A percentile compares a stretch with the other conserved stretches of the same genome.
These are phyloP conservation scores for Corynespora cassiicola DNA, from an alignment of 2,329 filamentous ascomycete genomes.

Conservation along the genomic window DNA sequence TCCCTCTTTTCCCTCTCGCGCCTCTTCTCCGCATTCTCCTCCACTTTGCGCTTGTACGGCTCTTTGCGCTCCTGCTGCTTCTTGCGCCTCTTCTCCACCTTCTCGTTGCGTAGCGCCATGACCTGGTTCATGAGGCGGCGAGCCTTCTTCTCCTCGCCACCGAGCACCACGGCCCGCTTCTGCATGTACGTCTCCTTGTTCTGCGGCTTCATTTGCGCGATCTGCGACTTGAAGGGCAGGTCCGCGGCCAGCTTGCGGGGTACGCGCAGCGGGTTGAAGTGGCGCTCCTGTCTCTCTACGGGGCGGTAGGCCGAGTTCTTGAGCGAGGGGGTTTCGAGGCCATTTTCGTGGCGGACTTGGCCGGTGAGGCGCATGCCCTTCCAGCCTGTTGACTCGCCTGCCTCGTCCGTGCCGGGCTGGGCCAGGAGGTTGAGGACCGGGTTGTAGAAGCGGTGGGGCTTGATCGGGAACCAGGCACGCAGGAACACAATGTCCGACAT, in stretches of 20 bases:
- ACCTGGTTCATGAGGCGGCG: conserved; percentile 92
- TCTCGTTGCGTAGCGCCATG: conserved; percentile 87
- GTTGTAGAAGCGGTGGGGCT: conserved; percentile 96
- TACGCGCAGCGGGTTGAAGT: conserved; percentile 71
- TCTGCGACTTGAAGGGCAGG: conserved; percentile 92
- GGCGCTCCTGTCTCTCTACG: conserved; percentile 58
- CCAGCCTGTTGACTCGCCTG: conserved; percentile 64
- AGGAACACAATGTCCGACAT: conserved; percentile 97
- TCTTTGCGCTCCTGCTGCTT: conserved; percentile 89
- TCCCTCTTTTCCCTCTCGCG: conserved; percentile 87
- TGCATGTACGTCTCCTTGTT: conserved; percentile 87
- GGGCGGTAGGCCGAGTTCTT: conserved; percentile 85
- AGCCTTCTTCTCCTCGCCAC: conserved; percentile 84
- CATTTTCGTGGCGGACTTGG: conserved; percentile 80
- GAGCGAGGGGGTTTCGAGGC: conserved; percentile 76
- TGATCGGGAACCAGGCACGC: conserved; percentile 94
- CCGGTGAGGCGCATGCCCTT: conserved; percentile 93
- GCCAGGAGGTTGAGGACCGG: conserved; percentile 91
- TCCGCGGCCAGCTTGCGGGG: conserved; percentile 80
- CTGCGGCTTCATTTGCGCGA: conserved; percentile 80
- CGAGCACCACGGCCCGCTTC: conserved; percentile 91
- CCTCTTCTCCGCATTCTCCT: conserved; percentile 83
- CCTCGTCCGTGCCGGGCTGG: conserved; percentile 38
- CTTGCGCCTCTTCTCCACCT: conserved; percentile 78
- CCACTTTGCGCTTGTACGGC: conserved; percentile 82